Conservation (phyloP, 2,329 filamentous ascomycete species). For the Ophiostoma ulmi region DNA sequence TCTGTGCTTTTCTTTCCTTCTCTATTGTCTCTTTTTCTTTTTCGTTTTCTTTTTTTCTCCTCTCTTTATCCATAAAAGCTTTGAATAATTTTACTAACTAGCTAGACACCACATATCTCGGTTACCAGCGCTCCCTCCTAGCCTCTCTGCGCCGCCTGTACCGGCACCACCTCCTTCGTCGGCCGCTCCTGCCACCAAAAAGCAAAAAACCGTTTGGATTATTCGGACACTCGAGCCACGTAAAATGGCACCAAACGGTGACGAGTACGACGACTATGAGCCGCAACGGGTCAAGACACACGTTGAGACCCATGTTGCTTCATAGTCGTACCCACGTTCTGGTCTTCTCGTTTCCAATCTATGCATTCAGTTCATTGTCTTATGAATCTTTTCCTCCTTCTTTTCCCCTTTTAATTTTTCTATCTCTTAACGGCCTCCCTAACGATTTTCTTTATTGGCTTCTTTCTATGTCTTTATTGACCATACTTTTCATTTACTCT, state of each 20-base stretch:
- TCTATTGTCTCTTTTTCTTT: background rate
- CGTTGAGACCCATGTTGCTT: slow-evolving; percentile 24
- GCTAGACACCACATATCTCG: background rate
- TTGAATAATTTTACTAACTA: background rate
- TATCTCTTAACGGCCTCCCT: background rate
- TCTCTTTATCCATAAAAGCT: too few species aligned
- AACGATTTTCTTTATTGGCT: background rate
- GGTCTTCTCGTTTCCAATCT: too few species aligned
- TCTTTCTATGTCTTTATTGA: background rate
- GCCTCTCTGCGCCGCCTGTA: slow-evolving; percentile 10
- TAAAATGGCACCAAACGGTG: slow-evolving; percentile 17
- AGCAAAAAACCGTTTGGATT: slow-evolving; percentile 27
- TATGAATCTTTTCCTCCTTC: too few species aligned
- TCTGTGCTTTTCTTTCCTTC: background rate
- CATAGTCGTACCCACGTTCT: background rate
- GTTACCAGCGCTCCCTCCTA: background rate
- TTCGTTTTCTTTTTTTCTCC: too few species aligned
- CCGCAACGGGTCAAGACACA: slow-evolving; percentile 25
- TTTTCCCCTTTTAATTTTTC: background rate
- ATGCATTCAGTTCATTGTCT: too few species aligned
- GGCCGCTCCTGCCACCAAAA: slow-evolving; percentile 16
- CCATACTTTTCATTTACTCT: background rate
- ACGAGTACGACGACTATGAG: slow-evolving; percentile 21
- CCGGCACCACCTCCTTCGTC: slow-evolving; percentile 12
- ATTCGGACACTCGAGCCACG: slow-evolving; percentile 26